A percentile compares a stretch with the other conserved stretches of the same genome.
Evolutionary conservation across 176 grass and related monocot species (phyloP).

Genomic region (Luzula sylvatica): DNA sequence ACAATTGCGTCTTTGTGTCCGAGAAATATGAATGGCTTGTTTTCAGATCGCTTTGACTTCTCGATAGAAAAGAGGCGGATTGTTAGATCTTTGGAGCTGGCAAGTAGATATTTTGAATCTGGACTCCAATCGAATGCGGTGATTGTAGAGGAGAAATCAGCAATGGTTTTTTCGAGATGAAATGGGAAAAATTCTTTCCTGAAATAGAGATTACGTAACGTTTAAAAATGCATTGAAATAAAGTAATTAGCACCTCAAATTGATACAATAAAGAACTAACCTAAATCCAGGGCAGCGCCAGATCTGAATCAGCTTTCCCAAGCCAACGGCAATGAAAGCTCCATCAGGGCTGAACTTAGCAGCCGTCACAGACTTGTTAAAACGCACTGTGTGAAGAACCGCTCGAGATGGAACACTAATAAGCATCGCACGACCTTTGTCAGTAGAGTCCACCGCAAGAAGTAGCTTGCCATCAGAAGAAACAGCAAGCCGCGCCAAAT

Average conservation of each 20-base stretch:
- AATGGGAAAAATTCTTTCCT: conserved; percentile 89
- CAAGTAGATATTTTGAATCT: conserved; percentile 70
- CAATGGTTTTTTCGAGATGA: conserved; percentile 68
- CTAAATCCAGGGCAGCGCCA: conserved; percentile 74
- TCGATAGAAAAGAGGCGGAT: conserved; percentile 53
- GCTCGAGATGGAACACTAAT: conserved; percentile 62
- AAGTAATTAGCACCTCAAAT: neutral
- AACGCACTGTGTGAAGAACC: conserved; percentile 68
- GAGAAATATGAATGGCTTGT: conserved; percentile 72
- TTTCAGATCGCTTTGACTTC: conserved; percentile 26
- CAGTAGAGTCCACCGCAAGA: conserved; percentile 40
- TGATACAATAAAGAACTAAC: conserved; percentile 10
- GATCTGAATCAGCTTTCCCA: conserved; percentile 78
- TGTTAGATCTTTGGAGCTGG: conserved; percentile 71
- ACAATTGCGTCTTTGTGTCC: conserved; percentile 55
- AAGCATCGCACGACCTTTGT: conserved; percentile 39
- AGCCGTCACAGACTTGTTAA: conserved; percentile 52
- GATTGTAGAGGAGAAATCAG: conserved; percentile 52
- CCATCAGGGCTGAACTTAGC: conserved; percentile 71
- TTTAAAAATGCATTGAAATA: no score
- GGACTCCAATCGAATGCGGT: conserved; percentile 90
- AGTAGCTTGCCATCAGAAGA: conserved; percentile 64
- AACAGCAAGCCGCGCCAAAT: conserved; percentile 50
- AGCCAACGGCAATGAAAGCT: conserved; percentile 55
- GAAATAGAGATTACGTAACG: conserved; percentile 4